Base-by-base conservation (phyloP, 2,329 filamentous ascomycete species). In the Rachicladosporium sp. region DNA sequence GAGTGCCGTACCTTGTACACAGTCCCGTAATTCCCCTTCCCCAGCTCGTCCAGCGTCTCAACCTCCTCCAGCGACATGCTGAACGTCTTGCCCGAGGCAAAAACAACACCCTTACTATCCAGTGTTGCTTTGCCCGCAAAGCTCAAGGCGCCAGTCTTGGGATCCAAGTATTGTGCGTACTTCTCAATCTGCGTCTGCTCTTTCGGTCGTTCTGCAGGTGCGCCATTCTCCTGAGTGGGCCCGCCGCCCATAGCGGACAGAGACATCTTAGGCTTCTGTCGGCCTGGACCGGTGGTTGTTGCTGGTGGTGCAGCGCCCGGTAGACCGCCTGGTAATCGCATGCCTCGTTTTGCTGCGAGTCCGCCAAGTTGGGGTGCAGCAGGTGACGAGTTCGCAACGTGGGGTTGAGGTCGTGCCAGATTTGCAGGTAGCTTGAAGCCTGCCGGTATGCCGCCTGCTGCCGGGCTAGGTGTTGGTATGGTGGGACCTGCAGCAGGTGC, bases 21-120 rank as follows among this genome's bases (percentile, higher is more conserved):
- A 1, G 89, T 96, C 44, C 91, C 91, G 54, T 98, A 98, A 59
- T 98, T 98, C 31, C 91, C 91, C 63, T 96, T 98, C 35, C 91
- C 91, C 9, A 98, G 68, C 65, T 98, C 91, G 45, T 89, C 86
- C 42, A 96, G 59, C 1, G 85, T 89, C 52, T 96, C 86, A 4
- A 98, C 83, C 60, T 98, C 89, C 55, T 98, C 89, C 32, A 98
- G 70, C 3, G 89, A 96, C 55, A 98, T 96, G 54, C 74, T 86
- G 62, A 98, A 96, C 11, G 79, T 86, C 39, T 80, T 82, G 2
- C 91, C 91, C 42, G 82, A 87, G 15, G 82, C 80, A 56, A 98
- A 98, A 55, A 96, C 82, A 45, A 98, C 88, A 19, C 91, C 91
- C 10, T 82, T 78, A 19, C 84, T 79, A 46, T 88, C 89, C 38